Conservation (phyloP, 257 asterid genomes). For the Echium plantagineum region DNA sequence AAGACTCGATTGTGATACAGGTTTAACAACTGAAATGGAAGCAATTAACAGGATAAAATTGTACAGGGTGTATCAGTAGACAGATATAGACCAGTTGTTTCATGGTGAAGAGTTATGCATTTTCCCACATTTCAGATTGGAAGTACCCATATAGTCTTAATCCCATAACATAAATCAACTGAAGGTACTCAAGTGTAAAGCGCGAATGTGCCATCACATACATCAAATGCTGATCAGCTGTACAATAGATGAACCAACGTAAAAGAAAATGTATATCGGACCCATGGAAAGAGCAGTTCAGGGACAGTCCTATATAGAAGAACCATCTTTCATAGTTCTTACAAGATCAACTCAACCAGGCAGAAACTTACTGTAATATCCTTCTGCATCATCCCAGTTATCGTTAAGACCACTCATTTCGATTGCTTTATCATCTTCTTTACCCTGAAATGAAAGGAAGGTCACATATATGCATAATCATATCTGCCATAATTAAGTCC, state of each 20-base stretch:
- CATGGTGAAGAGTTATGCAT: too few species aligned
- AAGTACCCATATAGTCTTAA: background rate
- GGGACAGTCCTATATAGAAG: too few species aligned
- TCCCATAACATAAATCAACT: background rate
- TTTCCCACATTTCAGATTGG: background rate
- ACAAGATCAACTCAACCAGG: background rate
- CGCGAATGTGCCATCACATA: too few species aligned
- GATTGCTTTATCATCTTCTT: conserved; percentile 58
- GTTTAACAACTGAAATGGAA: too few species aligned
- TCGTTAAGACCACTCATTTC: conserved; percentile 76
- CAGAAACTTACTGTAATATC: conserved; percentile 65
- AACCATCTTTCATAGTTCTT: background rate
- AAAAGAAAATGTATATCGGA: too few species aligned
- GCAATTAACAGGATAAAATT: too few species aligned
- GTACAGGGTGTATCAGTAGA: too few species aligned
- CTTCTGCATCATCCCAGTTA: conserved; percentile 98
- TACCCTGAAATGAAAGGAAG: conserved; percentile 39
- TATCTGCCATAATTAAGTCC: background rate
- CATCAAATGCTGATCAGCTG: too few species aligned
- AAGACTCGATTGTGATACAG: background rate
- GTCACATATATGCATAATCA: conserved; percentile 8
- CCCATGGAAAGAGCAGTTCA: too few species aligned
- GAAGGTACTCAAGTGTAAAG: too few species aligned
- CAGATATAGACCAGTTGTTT: background rate
- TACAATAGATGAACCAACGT: too few species aligned